Percentiles rank a stretch among this genome's conserved stretches.
Conservation (phyloP, 108 stramenopile species). For the Skeletonema grethae region DNA sequence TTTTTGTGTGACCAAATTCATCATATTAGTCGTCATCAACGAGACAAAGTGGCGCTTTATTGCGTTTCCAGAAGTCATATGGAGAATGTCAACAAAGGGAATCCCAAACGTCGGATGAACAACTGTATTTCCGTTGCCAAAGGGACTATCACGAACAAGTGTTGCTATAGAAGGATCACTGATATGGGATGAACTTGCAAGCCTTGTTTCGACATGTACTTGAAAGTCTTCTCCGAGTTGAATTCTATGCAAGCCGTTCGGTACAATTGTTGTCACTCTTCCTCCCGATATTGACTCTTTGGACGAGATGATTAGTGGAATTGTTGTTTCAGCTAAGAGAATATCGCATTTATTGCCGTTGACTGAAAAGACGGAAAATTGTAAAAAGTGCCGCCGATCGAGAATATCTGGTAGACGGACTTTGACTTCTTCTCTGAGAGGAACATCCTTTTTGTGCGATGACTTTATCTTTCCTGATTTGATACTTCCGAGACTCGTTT, state of each 20-base stretch:
- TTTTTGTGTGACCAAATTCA: constrained; percentile 22
- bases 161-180: constrained; percentile 73
- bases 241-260: constrained; percentile 80
- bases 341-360: constrained; percentile 33
- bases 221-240: constrained; percentile 72
- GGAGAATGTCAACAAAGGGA: constrained; percentile 43
- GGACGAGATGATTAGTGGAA: constrained; percentile 72
- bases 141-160: constrained; percentile 61
- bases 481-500: background rate
- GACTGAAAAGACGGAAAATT: constrained; percentile 68
- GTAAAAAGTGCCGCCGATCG: constrained; percentile 73
- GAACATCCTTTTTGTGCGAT: constrained; percentile 29
- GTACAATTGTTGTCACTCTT: constrained; percentile 76
- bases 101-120: constrained; percentile 12
- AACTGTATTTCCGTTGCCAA: constrained; percentile 5
- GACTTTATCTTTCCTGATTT: constrained; percentile 1
- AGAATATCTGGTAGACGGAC: constrained; percentile 74
- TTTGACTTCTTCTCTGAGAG: constrained; percentile 80
- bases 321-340: constrained; percentile 57
- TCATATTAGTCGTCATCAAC: constrained; percentile 26
- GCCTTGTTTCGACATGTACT: constrained; percentile 73
- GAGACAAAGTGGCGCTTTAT: constrained; percentile 39
- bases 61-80: constrained; percentile 32
- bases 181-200: constrained; percentile 72
- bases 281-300: constrained; percentile 57